Base-by-base conservation (phyloP, 169 alveolate species). In the Plasmodium berghei region DNA sequence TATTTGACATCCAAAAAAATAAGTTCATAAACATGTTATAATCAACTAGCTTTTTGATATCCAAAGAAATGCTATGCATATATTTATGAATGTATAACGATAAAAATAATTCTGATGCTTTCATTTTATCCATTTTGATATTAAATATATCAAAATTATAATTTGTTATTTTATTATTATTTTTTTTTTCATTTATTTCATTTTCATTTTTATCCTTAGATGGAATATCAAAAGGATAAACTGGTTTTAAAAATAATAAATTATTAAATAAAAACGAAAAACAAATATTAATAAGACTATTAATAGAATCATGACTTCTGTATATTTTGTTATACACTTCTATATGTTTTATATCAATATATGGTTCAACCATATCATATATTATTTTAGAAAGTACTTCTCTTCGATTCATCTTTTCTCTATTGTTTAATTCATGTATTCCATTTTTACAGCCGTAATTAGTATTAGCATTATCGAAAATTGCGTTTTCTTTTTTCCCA, bases 251-350 rank as follows among this genome's bases (percentile, higher is more conserved):
- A 55, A 67, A 83, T 67, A 83, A 48, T 24, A 83, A 83, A 67
- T 66, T 67, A 71, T 83, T 67, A 67, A 83, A 83, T 58, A 83
- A 49, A 55, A 83, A 67, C 1, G 80, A 83, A 67, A 54, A 83
- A 61, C 90, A 83, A 28, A 83, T 83, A 71, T 83, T 66, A 26
- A 83, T 67, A 48, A 83, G 83, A 62, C 90, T 45, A 67, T 83
- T 83, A n/a, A 83, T 83, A 28, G 64, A 40, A 46, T 83, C 85
- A 24, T 67, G 54, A 28, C 48, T 55, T 18, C 72, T 9, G 49
- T 83, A 52, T 20, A 67, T 83, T 67, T 42, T 66, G 18, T 83
- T 83, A 62, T 83, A 54, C 16, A 83, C 52, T 28, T 69, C 69
- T 10, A 83, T 67, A 61, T 83, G 42, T 2, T 54, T 83, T 66